Conservation (phyloP, 1,284 basidiomycete species). For the Cutaneotrichosporon arboriforme region DNA sequence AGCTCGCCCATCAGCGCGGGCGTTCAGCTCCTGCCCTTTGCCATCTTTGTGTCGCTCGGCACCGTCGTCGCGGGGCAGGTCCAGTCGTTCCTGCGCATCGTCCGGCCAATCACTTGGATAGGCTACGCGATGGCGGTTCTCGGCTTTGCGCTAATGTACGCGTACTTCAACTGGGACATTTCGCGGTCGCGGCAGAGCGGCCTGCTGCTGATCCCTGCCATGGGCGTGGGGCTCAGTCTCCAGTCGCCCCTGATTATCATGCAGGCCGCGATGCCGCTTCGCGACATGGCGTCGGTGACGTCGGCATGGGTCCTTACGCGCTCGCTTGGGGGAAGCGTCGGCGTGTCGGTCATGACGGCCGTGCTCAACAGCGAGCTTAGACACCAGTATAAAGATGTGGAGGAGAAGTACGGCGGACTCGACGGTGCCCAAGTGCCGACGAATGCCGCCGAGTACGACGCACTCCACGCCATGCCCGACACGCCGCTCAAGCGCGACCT, state of each 20-base stretch:
- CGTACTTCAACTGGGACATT: conserved; percentile 22
- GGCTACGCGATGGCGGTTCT: conserved; percentile 33
- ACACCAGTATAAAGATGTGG: conserved; percentile 26
- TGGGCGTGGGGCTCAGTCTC: conserved; percentile 31
- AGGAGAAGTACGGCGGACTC: conserved; percentile 27
- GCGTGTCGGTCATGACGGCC: conserved; percentile 31
- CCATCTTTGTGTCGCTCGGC: conserved; percentile 18
- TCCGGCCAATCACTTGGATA: conserved; percentile 38
- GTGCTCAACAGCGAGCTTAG: conserved; percentile 38
- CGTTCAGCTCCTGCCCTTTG: conserved; percentile 29
- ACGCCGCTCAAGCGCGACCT: conserved; percentile 21
- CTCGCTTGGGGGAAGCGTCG: conserved; percentile 34
- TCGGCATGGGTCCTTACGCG: conserved; percentile 35
- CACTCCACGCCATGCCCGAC: conserved; percentile 34
- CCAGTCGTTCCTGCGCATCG: conserved; percentile 29
- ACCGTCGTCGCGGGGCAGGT: conserved; percentile 34
- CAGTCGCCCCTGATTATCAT: conserved; percentile 35
- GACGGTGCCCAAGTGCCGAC: conserved; percentile 29
- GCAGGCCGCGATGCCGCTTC: conserved; percentile 44
- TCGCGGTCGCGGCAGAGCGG: conserved; percentile 24
- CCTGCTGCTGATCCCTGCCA: conserved; percentile 23
- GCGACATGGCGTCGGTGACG: conserved; percentile 45
- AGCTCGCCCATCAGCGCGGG: conserved; percentile 23
- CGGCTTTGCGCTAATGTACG: conserved; percentile 31
- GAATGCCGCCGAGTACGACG: conserved; percentile 30